Base-by-base conservation (phyloP, 139 green algal genomes). In the Spirogloea muscicola region DNA sequence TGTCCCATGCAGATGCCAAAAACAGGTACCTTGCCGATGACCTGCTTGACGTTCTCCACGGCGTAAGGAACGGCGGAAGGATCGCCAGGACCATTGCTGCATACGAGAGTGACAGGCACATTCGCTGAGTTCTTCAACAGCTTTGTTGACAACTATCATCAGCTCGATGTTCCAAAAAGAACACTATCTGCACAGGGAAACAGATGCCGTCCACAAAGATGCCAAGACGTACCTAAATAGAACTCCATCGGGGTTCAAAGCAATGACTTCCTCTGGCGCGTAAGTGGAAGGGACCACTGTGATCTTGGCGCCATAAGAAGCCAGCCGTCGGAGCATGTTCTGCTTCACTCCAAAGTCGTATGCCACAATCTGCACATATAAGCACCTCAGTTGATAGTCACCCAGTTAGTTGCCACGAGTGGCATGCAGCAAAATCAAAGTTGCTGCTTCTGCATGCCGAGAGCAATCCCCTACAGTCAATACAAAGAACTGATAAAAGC, bases 1-100 rank as follows among this genome's bases (percentile, higher is more conserved):
- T 99, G 94, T 0, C 94, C 94, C 94, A 99, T 99, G 91, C 94
- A 99, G 81, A 99, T 99, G 77, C 94, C 94, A 84, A 99, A 97
- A 69, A 96, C 87, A 4, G 94, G 94, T 84, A 94, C 91, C 89
- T 97, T 89, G 61, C 94, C 94, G 46, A 99, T 72, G 10, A 81
- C 29, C 25, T 13, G 29, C 84, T 92, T 92, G 5, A 90, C 89
- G 74, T 92, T 96, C 10, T 97, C 91, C 65, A 99, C 95, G 4
- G 93, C 93, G 67, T 98, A 98, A 3, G 95, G 95, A 21, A 96
- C 92, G 0, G 94, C 94, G 3, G 87, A 95, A 13, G 95, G 95
- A 77, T 99, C 95, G 37, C 95, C 94, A 84, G 96, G 88, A 31
- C 82, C 82, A 72, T 87, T 87, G 64, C 60, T 80, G 67, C 37